Percentiles rank a stretch among this genome's conserved stretches.
Conservation (phyloP, 2,329 filamentous ascomycete species). For the Aspergillus jensenii region DNA sequence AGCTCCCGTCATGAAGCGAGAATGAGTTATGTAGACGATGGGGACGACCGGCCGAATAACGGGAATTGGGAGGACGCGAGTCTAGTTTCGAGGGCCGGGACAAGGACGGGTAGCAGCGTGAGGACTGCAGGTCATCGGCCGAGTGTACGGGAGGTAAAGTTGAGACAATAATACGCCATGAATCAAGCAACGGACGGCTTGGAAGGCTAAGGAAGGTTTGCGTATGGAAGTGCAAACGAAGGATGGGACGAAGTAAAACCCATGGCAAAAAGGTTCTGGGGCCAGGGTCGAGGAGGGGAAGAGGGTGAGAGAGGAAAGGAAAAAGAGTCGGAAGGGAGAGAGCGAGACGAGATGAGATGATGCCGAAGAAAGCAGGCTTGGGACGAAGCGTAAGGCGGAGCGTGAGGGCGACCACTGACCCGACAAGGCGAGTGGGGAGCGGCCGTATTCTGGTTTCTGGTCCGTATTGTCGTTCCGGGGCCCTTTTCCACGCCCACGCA, state of each 20-base stretch:
- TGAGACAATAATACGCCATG: conserved; percentile 35
- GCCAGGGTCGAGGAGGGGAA: conserved; percentile 8
- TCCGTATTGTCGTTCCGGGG: conserved; percentile 19
- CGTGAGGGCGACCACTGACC: not conserved
- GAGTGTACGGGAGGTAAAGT: conserved; percentile 32
- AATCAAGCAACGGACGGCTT: conserved; percentile 24
- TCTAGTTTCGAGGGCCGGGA: conserved; percentile 20
- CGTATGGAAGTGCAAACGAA: conserved; percentile 19
- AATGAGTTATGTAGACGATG: conserved; percentile 7
- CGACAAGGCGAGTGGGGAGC: conserved; percentile 18
- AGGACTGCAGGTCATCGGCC: conserved; percentile 40
- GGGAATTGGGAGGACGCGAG: conserved; percentile 15
- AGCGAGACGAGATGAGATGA: conserved; percentile 26
- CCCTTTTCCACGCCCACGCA: conserved; percentile 18
- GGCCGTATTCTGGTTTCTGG: conserved; percentile 3
- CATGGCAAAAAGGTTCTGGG: conserved; percentile 18
- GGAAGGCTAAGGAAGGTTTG: conserved; percentile 16
- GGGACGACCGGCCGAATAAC: conserved; percentile 6
- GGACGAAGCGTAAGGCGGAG: conserved; percentile 22
- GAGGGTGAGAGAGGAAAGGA: conserved; percentile 14
- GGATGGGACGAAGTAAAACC: conserved; percentile 17
- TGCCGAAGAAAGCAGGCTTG: conserved; percentile 23
- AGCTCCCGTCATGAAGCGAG: conserved; percentile 5
- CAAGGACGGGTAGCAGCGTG: conserved; percentile 36
- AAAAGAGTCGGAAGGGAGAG: conserved; percentile 18